Conservation (phyloP, 2,329 filamentous ascomycete species). For the Ophiocordyceps sinensis region DNA sequence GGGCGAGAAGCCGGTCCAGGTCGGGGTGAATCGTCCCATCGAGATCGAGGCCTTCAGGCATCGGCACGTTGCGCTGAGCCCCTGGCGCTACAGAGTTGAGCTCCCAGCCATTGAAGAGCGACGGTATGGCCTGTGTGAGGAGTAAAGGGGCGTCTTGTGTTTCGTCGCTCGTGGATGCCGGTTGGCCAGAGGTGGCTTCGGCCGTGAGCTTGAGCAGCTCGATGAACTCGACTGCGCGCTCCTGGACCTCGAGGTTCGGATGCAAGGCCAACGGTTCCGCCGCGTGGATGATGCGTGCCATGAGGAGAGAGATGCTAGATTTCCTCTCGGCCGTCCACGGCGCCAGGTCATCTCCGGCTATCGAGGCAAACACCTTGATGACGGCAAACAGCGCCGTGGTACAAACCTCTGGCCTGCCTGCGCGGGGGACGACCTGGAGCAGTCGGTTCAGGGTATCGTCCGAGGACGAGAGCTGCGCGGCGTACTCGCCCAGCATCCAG, state of each 20-base stretch:
- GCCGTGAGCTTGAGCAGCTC: slow-evolving; percentile 78
- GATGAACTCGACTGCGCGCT: slow-evolving; percentile 81
- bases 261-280: slow-evolving; percentile 68
- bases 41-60: slow-evolving; percentile 62
- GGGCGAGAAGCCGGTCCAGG: slow-evolving; percentile 51
- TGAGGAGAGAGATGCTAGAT: slow-evolving; percentile 58
- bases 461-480: slow-evolving; percentile 53
- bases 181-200: slow-evolving; percentile 62
- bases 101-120: slow-evolving; percentile 73
- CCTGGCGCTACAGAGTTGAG: slow-evolving; percentile 77
- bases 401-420: slow-evolving; percentile 51
- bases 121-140: slow-evolving; percentile 80
- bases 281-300: slow-evolving; percentile 69
- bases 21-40: slow-evolving; percentile 70
- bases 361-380: slow-evolving; percentile 67
- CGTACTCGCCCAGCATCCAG: slow-evolving; percentile 85
- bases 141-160: slow-evolving; percentile 63
- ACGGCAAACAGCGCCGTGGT: slow-evolving; percentile 70
- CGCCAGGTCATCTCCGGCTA: slow-evolving; percentile 49
- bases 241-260: slow-evolving; percentile 85
- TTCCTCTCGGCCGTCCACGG: slow-evolving; percentile 63
- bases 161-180: slow-evolving; percentile 35
- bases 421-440: slow-evolving; percentile 47
- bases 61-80: slow-evolving; percentile 75
- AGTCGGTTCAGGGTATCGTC: slow-evolving; percentile 61